Conservation (phyloP, 2,329 filamentous ascomycete species). For the Cercospora citrullina region DNA sequence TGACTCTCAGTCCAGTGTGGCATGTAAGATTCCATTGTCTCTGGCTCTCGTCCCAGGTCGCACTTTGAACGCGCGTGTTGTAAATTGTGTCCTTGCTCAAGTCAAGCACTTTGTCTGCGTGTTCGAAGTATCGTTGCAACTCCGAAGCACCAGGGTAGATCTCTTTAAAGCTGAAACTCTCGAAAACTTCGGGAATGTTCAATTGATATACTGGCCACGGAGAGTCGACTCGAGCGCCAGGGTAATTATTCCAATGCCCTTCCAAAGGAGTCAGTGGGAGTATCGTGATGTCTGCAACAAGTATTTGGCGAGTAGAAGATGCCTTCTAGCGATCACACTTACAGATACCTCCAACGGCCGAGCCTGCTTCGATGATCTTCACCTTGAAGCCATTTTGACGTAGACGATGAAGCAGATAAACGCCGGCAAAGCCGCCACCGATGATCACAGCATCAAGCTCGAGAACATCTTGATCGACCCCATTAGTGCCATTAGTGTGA, state of each 20-base stretch:
- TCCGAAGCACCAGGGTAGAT: slow-evolving; percentile 41
- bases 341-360: slow-evolving; percentile 36
- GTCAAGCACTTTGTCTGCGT: slow-evolving; percentile 58
- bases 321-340: neutral
- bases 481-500: slow-evolving; percentile 2
- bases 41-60: slow-evolving; percentile 51
- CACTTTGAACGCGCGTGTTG: slow-evolving; percentile 56
- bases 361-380: slow-evolving; percentile 40
- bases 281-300: neutral
- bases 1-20: slow-evolving; percentile 44
- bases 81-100: slow-evolving; percentile 60
- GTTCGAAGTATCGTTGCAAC: slow-evolving; percentile 59
- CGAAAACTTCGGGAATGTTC: slow-evolving; percentile 46
- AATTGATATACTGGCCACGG: slow-evolving; percentile 51
- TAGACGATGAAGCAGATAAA: slow-evolving; percentile 42
- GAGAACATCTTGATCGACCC: neutral
- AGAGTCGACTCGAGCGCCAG: slow-evolving; percentile 49
- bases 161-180: slow-evolving; percentile 56
- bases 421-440: slow-evolving; percentile 45
- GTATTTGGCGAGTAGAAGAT: neutral
- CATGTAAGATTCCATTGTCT: slow-evolving; percentile 56
- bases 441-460: slow-evolving; percentile 34
- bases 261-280: neutral
- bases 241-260: slow-evolving; percentile 45
- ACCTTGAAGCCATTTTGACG: slow-evolving; percentile 37